Conservation (phyloP, 2,329 filamentous ascomycete genomes). For the Gaeumannomyces sp. region DNA sequence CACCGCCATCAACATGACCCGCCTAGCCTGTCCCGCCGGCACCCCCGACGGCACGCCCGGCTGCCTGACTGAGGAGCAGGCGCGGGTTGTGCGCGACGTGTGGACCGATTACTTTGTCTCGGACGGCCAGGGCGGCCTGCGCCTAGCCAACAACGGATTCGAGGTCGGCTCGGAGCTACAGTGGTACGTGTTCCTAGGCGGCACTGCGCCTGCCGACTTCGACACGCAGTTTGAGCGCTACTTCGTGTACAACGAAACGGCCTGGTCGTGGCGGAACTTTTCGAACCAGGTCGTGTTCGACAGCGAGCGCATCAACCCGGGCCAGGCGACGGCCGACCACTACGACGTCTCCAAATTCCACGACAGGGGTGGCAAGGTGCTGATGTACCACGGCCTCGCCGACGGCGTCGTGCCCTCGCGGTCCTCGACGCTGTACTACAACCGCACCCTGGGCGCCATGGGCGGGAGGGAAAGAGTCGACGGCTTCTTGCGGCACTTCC, state of each 20-base stretch:
- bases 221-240: constrained; percentile 21
- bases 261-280: constrained; percentile 25
- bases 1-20: constrained; percentile 31
- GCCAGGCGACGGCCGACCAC: constrained; percentile 24
- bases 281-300: constrained; percentile 20
- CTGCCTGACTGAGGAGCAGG: constrained; percentile 14
- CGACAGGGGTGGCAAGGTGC: constrained; percentile 31
- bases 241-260: constrained; percentile 23
- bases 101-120: constrained; percentile 13
- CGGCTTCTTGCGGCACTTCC: constrained; percentile 42
- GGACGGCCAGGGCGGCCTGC: constrained; percentile 1
- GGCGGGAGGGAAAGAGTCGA: constrained; percentile 17
- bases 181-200: constrained; percentile 19
- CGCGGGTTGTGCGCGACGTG: constrained; percentile 9
- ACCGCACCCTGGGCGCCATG: constrained; percentile 30
- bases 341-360: constrained; percentile 23
- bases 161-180: constrained; percentile 37
- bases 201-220: constrained; percentile 16
- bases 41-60: constrained; percentile 22
- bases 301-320: constrained; percentile 22
- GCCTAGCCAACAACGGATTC: constrained; percentile 27
- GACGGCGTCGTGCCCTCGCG: constrained; percentile 30
- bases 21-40: constrained; percentile 29
- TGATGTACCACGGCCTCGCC: constrained; percentile 35
- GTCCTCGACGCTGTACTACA: constrained; percentile 27